Conservation (phyloP, 768 basidiomycete species). For the Amanita pallidorosea region DNA sequence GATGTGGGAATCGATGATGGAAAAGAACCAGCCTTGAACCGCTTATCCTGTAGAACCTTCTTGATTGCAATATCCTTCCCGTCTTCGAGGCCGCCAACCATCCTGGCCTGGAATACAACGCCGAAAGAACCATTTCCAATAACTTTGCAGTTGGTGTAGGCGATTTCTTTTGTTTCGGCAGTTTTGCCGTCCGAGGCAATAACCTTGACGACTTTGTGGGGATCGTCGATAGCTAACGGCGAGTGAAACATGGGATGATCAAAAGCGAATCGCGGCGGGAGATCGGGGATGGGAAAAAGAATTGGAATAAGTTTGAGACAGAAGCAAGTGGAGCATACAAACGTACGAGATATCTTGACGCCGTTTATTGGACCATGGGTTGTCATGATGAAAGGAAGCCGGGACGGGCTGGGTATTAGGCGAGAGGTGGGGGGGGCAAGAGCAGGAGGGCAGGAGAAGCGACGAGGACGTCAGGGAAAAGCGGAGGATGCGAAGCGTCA, state of each 20-base stretch:
- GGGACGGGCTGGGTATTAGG: neutral
- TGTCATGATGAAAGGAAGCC: constrained; percentile 36
- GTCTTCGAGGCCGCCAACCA: constrained; percentile 54
- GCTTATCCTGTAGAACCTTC: constrained; percentile 99
- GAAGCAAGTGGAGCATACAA: constrained; percentile 5
- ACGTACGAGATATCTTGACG: constrained; percentile 79
- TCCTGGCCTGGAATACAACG: constrained; percentile 94
- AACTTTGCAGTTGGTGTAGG: constrained; percentile 97
- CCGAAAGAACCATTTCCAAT: constrained; percentile 99
- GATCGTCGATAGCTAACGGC: constrained; percentile 73
- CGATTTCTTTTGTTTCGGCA: constrained; percentile 77
- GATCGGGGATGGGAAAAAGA: constrained; percentile 9
- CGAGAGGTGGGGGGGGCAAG: neutral
- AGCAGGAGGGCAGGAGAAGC: neutral
- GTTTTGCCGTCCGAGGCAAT: constrained; percentile 91
- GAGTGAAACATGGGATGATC: constrained; percentile 22
- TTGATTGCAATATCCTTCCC: constrained; percentile 96
- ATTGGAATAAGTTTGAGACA: constrained; percentile 19
- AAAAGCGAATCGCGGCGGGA: constrained; percentile 20
- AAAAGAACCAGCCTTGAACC: constrained; percentile 82
- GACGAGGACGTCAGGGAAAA: constrained; percentile 1
- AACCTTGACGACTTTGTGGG: constrained; percentile 93
- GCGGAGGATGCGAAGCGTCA: neutral
- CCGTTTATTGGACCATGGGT: constrained; percentile 80
- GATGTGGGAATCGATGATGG: constrained; percentile 8